phyloP scores from a whole-genome alignment of 805 yeast genomes.

The Candida pseudofarinosa region DNA sequence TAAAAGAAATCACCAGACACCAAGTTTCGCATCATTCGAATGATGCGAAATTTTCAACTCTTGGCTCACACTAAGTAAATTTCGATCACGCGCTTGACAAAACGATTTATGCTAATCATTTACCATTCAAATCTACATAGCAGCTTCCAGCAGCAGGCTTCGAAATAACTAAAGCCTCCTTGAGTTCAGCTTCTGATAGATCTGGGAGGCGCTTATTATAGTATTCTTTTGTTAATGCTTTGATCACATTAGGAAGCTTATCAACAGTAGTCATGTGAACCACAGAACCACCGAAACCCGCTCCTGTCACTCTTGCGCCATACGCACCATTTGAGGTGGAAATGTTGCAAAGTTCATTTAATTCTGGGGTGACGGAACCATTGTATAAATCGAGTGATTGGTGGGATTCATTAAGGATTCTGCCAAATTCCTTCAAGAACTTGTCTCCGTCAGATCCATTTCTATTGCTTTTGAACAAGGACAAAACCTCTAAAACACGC shows the following conservation, averaged over 20 bases:
- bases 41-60: not conserved
- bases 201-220: conserved; percentile 47
- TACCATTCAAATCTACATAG: conserved; percentile 12
- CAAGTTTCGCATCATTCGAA: not conserved
- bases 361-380: conserved; percentile 54
- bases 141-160: conserved; percentile 55
- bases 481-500: conserved; percentile 51
- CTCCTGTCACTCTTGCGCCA: conserved; percentile 75
- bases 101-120: too few species aligned
- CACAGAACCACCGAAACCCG: conserved; percentile 75
- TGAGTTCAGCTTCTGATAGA: conserved; percentile 42
- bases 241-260: conserved; percentile 31
- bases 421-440: conserved; percentile 46
- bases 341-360: conserved; percentile 49
- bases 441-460: conserved; percentile 18
- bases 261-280: conserved; percentile 56
- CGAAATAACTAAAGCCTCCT: conserved; percentile 50
- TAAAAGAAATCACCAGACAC: not conserved
- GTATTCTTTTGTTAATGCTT: conserved; percentile 47
- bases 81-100: too few species aligned
- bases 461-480: conserved; percentile 27
- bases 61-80: not conserved
- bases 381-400: conserved; percentile 43
- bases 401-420: conserved; percentile 58
- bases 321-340: conserved; percentile 54